These are phyloP conservation scores for Boechera retrofracta DNA, from an alignment of 345 rosid species.

Conservation along the genomic window DNA sequence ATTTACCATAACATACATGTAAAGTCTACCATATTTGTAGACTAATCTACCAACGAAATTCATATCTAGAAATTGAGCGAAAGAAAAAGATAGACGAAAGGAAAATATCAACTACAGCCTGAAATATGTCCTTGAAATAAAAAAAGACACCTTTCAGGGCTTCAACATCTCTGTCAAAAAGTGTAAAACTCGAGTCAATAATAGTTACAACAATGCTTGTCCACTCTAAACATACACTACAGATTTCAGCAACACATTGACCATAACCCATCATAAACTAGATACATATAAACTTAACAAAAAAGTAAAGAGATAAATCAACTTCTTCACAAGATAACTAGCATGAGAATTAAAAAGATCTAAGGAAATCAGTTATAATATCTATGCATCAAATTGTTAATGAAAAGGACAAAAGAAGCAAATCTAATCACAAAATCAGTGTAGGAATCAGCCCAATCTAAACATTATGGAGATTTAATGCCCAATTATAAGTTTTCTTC, in stretches of 20 bases:
- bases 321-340: neutral
- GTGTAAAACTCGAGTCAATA: conserved; percentile 30
- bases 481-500: neutral
- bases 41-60: no score
- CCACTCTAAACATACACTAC: neutral
- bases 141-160: conserved; percentile 63
- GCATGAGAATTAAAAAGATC: neutral
- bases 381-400: no score
- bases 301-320: neutral
- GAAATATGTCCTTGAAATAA: conserved; percentile 83
- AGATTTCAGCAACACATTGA: neutral
- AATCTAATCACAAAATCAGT: no score
- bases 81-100: no score
- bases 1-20: no score
- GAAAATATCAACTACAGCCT: conserved; percentile 76
- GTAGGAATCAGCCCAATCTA: no score
- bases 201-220: neutral
- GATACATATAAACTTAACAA: neutral
- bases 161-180: conserved; percentile 74
- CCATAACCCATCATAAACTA: neutral
- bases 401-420: no score
- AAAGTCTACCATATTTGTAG: no score
- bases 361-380: no score
- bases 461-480: neutral
- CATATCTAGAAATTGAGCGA: no score